These are phyloP conservation scores for Pulicaria dysenterica DNA, from an alignment of 129 eudicot species.

Conservation along the genomic window DNA sequence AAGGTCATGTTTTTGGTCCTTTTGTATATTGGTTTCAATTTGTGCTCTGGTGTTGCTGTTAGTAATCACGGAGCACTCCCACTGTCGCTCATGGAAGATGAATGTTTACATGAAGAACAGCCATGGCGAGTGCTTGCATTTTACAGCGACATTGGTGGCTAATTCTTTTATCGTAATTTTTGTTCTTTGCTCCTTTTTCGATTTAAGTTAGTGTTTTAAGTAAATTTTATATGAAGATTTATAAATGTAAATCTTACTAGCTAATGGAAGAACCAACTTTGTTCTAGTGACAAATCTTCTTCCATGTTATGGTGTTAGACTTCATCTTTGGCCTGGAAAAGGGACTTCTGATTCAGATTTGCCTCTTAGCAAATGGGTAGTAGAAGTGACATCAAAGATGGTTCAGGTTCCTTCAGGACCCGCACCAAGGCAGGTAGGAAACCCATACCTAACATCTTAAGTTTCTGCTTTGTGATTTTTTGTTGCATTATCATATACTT, in stretches of 20 bases:
- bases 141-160: conserved; percentile 96
- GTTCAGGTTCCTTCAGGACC: conserved; percentile 90
- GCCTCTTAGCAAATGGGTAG: conserved; percentile 56
- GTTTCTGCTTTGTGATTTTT: neutral
- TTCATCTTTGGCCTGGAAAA: conserved; percentile 98
- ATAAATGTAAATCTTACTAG: too few species aligned
- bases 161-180: too few species aligned
- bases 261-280: conserved; percentile 66
- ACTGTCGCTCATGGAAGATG: conserved; percentile 6
- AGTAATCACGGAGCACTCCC: neutral
- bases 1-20: too few species aligned
- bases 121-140: conserved; percentile 85
- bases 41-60: too few species aligned
- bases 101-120: conserved; percentile 24
- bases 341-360: conserved; percentile 50
- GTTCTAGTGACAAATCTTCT: conserved; percentile 89
- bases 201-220: too few species aligned
- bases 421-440: conserved; percentile 98
- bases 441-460: neutral
- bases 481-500: conserved; percentile 3
- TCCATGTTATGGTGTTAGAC: conserved; percentile 92
- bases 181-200: too few species aligned
- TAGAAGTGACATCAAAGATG: conserved; percentile 87
- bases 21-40: too few species aligned
- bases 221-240: too few species aligned